These are phyloP conservation scores for Elsinoe perseae DNA, from an alignment of 2,329 filamentous ascomycete species.

Conservation along the genomic window DNA sequence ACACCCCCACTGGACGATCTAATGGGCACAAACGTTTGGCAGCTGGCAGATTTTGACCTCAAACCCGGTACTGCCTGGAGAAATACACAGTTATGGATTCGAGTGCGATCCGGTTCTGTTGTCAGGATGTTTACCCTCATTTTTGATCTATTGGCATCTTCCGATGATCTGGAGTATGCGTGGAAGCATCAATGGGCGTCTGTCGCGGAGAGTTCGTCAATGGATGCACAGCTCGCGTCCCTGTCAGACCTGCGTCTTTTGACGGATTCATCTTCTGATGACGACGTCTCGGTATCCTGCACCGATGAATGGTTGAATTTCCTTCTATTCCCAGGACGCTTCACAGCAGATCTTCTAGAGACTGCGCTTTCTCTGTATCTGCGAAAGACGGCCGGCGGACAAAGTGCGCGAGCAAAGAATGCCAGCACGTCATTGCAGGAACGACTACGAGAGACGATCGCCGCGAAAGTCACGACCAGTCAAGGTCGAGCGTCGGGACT, in stretches of 20 bases:
- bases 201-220: conserved; percentile 37
- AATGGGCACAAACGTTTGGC: conserved; percentile 46
- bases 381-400: conserved; percentile 34
- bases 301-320: conserved; percentile 77
- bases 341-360: conserved; percentile 70
- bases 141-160: conserved; percentile 51
- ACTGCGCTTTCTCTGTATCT: conserved; percentile 77
- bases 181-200: conserved; percentile 55
- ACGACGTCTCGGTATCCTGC: conserved; percentile 25
- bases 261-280: conserved; percentile 22
- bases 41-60: conserved; percentile 41
- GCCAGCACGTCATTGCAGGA: conserved; percentile 37
- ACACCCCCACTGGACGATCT: conserved; percentile 53
- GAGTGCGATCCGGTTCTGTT: conserved; percentile 49
- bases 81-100: conserved; percentile 40
- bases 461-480: conserved; percentile 52
- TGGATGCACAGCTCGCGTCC: conserved; percentile 34
- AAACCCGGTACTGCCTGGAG: conserved; percentile 34
- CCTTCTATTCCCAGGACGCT: conserved; percentile 75
- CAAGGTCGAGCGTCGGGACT: conserved; percentile 52
- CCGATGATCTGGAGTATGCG: conserved; percentile 54
- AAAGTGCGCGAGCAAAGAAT: conserved; percentile 51
- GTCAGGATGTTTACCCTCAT: conserved; percentile 62
- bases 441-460: conserved; percentile 64
- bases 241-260: conserved; percentile 28